Percentiles rank a stretch among this genome's conserved stretches.
Conservation (phyloP, 2,329 filamentous ascomycete species). For the Phialophora verrucosa region DNA sequence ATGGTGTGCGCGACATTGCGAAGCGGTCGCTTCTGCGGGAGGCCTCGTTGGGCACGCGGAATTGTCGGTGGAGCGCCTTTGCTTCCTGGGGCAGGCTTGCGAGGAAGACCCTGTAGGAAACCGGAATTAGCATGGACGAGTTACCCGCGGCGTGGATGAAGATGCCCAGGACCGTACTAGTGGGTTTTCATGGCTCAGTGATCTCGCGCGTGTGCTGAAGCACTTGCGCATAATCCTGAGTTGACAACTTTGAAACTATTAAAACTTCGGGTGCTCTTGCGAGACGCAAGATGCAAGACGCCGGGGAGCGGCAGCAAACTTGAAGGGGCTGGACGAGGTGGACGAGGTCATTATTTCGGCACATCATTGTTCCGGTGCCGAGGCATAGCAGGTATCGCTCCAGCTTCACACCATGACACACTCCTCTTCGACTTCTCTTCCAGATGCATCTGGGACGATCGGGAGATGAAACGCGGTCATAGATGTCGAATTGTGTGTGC, state of each 20-base stretch:
- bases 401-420: too few species aligned
- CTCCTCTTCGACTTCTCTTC: too few species aligned
- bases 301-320: not conserved
- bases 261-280: not conserved
- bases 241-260: not conserved
- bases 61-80: constrained; percentile 61
- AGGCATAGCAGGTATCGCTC: too few species aligned
- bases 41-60: constrained; percentile 76
- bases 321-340: not conserved
- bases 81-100: constrained; percentile 51
- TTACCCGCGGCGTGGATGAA: not conserved
- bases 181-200: constrained; percentile 77
- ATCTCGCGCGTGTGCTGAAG: constrained; percentile 38
- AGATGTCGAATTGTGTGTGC: too few species aligned
- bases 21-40: constrained; percentile 81
- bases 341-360: not conserved
- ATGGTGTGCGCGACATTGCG: constrained; percentile 87
- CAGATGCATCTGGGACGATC: not conserved
- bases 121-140: not conserved
- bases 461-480: not conserved
- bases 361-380: not conserved
- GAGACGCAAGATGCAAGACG: too few species aligned
- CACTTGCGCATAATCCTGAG: constrained; percentile 38
- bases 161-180: constrained; percentile 60
- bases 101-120: constrained; percentile 75